Conservation (phyloP, 371 early-diverging fungal genomes). For the Haplosporangium sp. region DNA sequence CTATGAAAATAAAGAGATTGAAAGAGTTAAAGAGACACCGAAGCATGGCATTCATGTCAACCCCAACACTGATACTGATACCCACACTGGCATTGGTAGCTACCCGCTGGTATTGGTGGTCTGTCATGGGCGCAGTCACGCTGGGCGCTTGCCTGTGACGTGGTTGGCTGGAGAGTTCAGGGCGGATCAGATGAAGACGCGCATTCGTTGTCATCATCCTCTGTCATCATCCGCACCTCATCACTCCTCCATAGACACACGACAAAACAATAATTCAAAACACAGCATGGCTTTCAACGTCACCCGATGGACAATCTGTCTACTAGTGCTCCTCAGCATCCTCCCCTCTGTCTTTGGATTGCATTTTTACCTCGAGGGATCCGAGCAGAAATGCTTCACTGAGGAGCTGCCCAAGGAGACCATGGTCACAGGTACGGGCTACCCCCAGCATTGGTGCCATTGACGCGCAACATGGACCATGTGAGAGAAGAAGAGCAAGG, state of each 20-base stretch:
- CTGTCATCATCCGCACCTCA: background rate
- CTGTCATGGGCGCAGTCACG: background rate
- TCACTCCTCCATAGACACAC: background rate
- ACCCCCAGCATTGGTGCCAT: background rate
- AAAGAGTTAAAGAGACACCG: too few species aligned
- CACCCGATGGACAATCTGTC: slow-evolving; percentile 42
- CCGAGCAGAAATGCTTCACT: slow-evolving; percentile 91
- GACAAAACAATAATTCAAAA: background rate
- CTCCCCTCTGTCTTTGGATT: slow-evolving; percentile 60
- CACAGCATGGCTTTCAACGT: slow-evolving; percentile 46
- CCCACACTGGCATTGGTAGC: background rate
- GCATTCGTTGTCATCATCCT: background rate
- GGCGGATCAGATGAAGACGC: too few species aligned
- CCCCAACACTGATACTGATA: background rate
- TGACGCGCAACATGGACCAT: too few species aligned
- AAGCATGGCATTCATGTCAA: too few species aligned
- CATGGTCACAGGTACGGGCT: slow-evolving; percentile 76
- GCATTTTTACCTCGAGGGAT: slow-evolving; percentile 92
- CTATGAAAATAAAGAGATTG: too few species aligned
- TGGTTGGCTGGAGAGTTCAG: background rate
- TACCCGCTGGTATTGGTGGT: background rate
- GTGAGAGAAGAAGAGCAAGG: too few species aligned
- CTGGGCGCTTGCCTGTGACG: slow-evolving; percentile 5
- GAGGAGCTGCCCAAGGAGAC: slow-evolving; percentile 95
- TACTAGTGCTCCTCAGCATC: slow-evolving; percentile 51